Base-by-base conservation (phyloP, 306 rosid species). In the Sphenostylis stenocarpa region DNA sequence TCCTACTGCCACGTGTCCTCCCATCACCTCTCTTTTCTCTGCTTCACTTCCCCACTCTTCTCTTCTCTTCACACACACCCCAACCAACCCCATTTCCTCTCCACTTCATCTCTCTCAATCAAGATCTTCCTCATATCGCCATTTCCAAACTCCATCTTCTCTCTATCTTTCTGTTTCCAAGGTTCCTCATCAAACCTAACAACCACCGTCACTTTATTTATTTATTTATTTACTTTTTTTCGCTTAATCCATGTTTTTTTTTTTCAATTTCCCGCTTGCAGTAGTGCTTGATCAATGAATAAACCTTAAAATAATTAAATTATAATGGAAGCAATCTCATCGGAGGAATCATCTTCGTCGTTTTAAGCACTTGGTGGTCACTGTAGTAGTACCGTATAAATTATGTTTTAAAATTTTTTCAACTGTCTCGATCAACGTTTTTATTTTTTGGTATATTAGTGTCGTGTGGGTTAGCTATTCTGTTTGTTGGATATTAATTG, bases 1-100 rank as follows among this genome's bases (percentile, higher is more conserved):
- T 11, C 53, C 21, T 70, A 20, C 7, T 31, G 81, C 81, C 89
- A 90, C 94, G 87, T 84, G 90, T 76, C 90, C 0, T 1, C 0
- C 0, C 73, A 73, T 84, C 88, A 43, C 75, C 23, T 34, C 55
- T 6, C 20, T 44, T 17, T 3, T 38, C 26, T 23, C 4, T 16
- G 15, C 75, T 61, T 61, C 24, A 31, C 47, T 34, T 19, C 4
- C 7, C 17, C 55, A 20, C 47, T 3, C 57, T 28, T 26, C 9
- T 26, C 36, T 57, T 14, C 17, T 23, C 10, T 2, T 49, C 20
- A 5, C 8, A 15, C 28, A 51, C 26, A 51, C 26, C 26, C 48
- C 48, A 43, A n/a, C 23, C 55, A 15, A 47, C 19, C 52, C 48
- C 19, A 1, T 3, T 4, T 13, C 48, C 48, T 43, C 0, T 10